Evolutionary conservation across 495 filamentous ascomycete genomes (phyloP).

Genomic region (Tirmania nivea): DNA sequence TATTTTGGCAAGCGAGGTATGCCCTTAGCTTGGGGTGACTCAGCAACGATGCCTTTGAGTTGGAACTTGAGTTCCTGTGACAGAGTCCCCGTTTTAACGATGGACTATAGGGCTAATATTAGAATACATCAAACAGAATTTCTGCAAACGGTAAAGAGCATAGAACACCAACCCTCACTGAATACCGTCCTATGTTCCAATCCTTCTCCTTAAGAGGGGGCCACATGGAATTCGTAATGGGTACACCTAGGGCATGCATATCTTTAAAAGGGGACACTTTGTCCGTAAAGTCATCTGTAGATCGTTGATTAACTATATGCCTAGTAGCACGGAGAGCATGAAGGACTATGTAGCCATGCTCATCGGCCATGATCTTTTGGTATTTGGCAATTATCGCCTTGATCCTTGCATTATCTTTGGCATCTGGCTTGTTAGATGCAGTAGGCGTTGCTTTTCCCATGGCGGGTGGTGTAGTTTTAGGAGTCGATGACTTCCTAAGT

Average conservation of each 20-base stretch:
- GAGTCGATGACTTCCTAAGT: neutral
- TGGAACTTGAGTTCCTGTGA: slow-evolving; percentile 6
- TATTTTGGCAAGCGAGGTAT: slow-evolving; percentile 15
- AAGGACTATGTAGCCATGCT: slow-evolving; percentile 12
- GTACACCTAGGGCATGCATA: slow-evolving; percentile 13
- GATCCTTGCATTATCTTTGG: neutral
- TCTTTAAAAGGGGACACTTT: slow-evolving; percentile 13
- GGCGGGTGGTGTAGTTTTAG: neutral
- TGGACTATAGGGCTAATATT: neutral
- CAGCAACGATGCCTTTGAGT: slow-evolving; percentile 3
- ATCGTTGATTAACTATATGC: neutral
- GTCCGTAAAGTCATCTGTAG: slow-evolving; percentile 1
- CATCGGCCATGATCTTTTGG: slow-evolving; percentile 15
- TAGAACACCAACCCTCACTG: neutral
- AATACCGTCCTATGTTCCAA: neutral
- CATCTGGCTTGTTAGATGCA: neutral
- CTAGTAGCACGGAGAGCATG: neutral
- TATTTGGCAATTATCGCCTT: slow-evolving; percentile 1
- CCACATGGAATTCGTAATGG: neutral
- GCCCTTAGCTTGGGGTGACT: neutral
- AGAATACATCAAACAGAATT: neutral
- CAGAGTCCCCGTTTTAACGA: slow-evolving; percentile 3
- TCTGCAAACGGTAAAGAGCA: neutral
- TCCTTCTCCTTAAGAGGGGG: neutral
- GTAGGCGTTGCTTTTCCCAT: neutral